phyloP scores from a whole-genome alignment of 805 yeast species.

The Naumovozyma dairenensis region DNA sequence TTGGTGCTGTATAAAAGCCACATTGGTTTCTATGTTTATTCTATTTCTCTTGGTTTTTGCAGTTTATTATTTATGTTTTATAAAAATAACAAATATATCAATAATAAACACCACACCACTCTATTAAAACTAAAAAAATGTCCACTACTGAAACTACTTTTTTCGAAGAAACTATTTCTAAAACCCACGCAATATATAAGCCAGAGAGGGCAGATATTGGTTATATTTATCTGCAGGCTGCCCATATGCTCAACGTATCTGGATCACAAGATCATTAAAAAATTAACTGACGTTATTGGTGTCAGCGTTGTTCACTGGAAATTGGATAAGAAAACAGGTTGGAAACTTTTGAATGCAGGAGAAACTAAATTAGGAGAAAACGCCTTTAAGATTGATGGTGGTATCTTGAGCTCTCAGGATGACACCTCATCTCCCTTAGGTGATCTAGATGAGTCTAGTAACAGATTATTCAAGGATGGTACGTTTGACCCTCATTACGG shows the following conservation, averaged over 20 bases:
- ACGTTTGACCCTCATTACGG: constrained; percentile 55
- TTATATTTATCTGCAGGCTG: constrained; percentile 82
- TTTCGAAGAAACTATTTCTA: constrained; percentile 56
- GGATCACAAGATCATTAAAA: constrained; percentile 63
- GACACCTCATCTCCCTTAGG: constrained; percentile 11
- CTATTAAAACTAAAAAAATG: constrained; percentile 4
- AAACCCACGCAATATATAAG: constrained; percentile 44
- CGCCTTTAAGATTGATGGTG: constrained; percentile 13
- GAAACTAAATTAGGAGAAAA: constrained; percentile 6
- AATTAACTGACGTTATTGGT: constrained; percentile 55
- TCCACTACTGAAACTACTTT: constrained; percentile 2
- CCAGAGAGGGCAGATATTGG: constrained; percentile 80
- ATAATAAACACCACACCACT: constrained; percentile 6
- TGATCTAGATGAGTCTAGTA: constrained; percentile 11
- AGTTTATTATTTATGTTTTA: too few species aligned
- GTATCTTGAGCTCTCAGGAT: constrained; percentile 7
- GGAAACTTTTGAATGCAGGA: constrained; percentile 50
- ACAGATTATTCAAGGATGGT: constrained; percentile 25
- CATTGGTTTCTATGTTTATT: too few species aligned
- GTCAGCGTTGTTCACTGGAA: constrained; percentile 85
- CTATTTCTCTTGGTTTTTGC: too few species aligned
- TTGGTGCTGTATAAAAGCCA: too few species aligned
- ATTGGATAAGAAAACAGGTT: constrained; percentile 67
- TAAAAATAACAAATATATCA: constrained; percentile 14
- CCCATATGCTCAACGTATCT: constrained; percentile 89